Base-by-base conservation (phyloP, 805 yeast genomes). In the Teunomyces lycoperdinae region DNA sequence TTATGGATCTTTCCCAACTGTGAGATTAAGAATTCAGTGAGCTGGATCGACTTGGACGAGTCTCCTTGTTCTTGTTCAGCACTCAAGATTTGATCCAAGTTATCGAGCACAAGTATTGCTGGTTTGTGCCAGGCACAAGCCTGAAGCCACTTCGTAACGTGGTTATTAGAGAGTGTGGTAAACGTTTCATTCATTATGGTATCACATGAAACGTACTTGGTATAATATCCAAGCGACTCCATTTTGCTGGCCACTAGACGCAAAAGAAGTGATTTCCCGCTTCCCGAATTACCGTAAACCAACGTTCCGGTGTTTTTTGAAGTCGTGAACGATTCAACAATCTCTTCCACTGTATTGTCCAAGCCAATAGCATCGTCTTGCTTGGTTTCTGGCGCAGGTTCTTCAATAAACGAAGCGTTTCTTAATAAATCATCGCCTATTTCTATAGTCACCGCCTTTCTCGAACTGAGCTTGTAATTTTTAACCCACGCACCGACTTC, bases 61-160 rank as follows among this genome's bases (percentile, higher is more conserved):
- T 85, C 92, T 0, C 78, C 72, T 52, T 83, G 78, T 57, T 71
- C 78, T 24, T 70, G 68, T 53, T 85, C 91, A 1, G 85, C 85
- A 0, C 89, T 81, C 35, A 89, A 74, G 10, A 91, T 58, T 50
- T 79, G 76, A 54, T 91, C 96, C 11, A 89, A 62, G 52, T 90
- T 89, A 55, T 92, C 98, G 16, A 92, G 62, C 0, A 91, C 67
- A 2, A 92, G 60, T 2, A 89, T 67, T 1, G 91, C 73, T 0
- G 97, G 97, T 11, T 86, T 75, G 59, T 83, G 79, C 96, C 96
- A 89, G 14, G 80, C 78, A 47, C 80, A 81, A 48, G 66, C 77
- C 54, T 66, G 77, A 58, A 76, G 62, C 75, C 78, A 74, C 49
- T 67, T 68, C 54, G 60, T 60, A 51, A 74, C 61, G 26, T 66